Evolutionary conservation across 352 stramenopile genomes (phyloP).

Genomic region (Pythium rishiriense): DNA sequence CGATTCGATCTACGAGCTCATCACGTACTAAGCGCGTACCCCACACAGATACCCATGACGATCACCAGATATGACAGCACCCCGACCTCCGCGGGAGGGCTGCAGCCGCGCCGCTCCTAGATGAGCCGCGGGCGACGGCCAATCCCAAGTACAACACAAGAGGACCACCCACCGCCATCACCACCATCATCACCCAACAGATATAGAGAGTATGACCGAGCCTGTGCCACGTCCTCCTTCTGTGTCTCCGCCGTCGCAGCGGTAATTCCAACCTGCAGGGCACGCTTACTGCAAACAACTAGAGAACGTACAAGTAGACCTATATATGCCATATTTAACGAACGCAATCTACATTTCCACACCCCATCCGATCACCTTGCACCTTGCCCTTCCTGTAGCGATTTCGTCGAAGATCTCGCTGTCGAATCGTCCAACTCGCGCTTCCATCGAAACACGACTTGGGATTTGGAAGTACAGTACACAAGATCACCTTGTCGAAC

Average conservation of each 20-base stretch:
- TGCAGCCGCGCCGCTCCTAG: neutral
- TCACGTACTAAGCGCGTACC: slow-evolving; percentile 21
- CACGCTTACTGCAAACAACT: neutral
- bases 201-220: slow-evolving; percentile 13
- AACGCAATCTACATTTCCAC: slow-evolving; percentile 9
- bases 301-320: neutral
- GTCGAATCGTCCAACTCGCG: too few species aligned
- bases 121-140: neutral
- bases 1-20: slow-evolving; percentile 32
- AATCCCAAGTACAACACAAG: neutral
- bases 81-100: neutral
- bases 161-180: neutral
- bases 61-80: neutral
- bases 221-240: neutral
- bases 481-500: neutral
- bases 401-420: too few species aligned
- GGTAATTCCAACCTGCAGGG: neutral
- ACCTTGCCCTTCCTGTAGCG: too few species aligned
- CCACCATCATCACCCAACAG: neutral
- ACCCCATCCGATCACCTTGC: neutral
- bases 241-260: neutral
- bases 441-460: neutral
- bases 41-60: neutral
- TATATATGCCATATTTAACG: slow-evolving; percentile 15
- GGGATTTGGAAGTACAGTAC: too few species aligned